Base-by-base conservation (phyloP, 2,329 filamentous ascomycete genomes). In the Plectosphaerella cucumerina region DNA sequence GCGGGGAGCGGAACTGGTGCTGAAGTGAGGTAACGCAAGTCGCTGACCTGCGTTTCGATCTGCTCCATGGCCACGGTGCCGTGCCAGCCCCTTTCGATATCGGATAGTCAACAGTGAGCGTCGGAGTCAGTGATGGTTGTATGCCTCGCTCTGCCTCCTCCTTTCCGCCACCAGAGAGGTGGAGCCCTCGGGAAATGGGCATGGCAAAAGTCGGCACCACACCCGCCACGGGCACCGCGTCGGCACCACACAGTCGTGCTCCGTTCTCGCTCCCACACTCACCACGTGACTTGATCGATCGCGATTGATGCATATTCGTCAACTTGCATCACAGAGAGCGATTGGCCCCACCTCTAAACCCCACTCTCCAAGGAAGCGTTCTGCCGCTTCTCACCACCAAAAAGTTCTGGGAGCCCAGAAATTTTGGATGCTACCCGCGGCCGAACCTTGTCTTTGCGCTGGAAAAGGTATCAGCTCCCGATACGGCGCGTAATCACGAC, bases 21-120 rank as follows among this genome's bases (percentile, higher is more conserved):
- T 61, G 74, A 69, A 31, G 71, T 67, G 59, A 80, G 67, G 59
- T 74, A 78, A 59, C 75, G 74, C 67, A 81, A 65, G 67, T 80
- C 77, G 63, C 72, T 76, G 55, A 73, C 76, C 66, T 80, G 77
- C 51, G 70, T 73, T 61, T 79, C 75, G 58, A 80, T 74, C 62
- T 75, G 76, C 61, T 81, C 76, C 77, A 81, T 81, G 50, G 48
- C 37, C 37, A 41, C 22, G 35, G 35, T 21, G 41, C 21, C 35
- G 18, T 18, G 17, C 26, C 26, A 4, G 14, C 22, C 35, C 33
- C n/a, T 33, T 47, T 26, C 17, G 33, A 20, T 26, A 34, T 31
- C n/a, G 44, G 21, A 5, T 37, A 14, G 12, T 23, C 22, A 14
- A 15, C 22, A 23, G 17, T 26, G 42, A 23, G 22, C 35, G 41